Evolutionary conservation across 2,329 filamentous ascomycete genomes (phyloP).

Genomic region (Davidsoniella neocaledoniae): DNA sequence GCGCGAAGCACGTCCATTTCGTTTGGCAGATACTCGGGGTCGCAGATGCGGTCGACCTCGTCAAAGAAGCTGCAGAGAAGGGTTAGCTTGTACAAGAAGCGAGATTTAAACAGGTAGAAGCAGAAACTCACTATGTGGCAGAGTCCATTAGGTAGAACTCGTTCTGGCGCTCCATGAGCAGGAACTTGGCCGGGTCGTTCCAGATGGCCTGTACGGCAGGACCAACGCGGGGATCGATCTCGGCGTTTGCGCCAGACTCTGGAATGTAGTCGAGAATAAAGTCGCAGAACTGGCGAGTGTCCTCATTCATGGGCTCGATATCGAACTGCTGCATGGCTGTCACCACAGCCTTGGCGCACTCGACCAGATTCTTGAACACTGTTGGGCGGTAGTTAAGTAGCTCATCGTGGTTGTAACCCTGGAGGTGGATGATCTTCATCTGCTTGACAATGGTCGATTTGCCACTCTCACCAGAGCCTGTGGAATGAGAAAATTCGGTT

Average conservation of each 20-base stretch:
- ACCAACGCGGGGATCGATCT: slow-evolving; percentile 66
- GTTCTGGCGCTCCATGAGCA: slow-evolving; percentile 80
- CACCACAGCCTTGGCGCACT: slow-evolving; percentile 89
- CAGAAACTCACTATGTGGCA: slow-evolving; percentile 67
- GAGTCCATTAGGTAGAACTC: slow-evolving; percentile 99
- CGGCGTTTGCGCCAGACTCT: slow-evolving; percentile 74
- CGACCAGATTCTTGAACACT: slow-evolving; percentile 94
- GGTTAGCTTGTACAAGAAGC: background rate
- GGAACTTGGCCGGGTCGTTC: slow-evolving; percentile 71
- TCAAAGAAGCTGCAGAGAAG: slow-evolving; percentile 66
- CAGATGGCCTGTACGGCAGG: slow-evolving; percentile 74
- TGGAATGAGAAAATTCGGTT: slow-evolving; percentile 4
- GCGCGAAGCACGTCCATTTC: slow-evolving; percentile 92
- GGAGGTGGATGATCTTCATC: slow-evolving; percentile 99
- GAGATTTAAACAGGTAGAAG: background rate
- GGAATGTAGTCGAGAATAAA: slow-evolving; percentile 78
- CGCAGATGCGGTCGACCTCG: slow-evolving; percentile 70
- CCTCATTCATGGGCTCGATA: slow-evolving; percentile 56
- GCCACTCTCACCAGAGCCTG: slow-evolving; percentile 93
- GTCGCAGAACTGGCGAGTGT: slow-evolving; percentile 57
- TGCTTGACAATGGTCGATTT: slow-evolving; percentile 99
- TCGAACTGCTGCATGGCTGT: slow-evolving; percentile 83
- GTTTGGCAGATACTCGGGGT: slow-evolving; percentile 71
- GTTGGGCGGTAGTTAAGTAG: slow-evolving; percentile 86
- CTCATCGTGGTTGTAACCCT: slow-evolving; percentile 91